Evolutionary conservation across 176 grass and related monocot genomes (phyloP).

Genomic region (Phoenix roebelenii): DNA sequence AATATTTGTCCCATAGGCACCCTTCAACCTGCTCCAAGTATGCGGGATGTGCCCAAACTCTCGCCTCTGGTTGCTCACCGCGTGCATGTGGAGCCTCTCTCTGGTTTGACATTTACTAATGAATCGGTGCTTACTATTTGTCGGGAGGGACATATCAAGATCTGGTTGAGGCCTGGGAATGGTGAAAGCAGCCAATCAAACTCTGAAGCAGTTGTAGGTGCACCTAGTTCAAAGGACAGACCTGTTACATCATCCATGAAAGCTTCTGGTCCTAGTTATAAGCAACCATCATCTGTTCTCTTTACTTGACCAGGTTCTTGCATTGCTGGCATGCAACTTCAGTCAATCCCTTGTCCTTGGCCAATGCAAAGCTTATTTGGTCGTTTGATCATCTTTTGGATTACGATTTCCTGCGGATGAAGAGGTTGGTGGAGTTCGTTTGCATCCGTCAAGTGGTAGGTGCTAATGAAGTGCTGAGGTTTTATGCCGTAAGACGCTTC

Average conservation of each 20-base stretch:
- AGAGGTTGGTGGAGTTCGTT: no score
- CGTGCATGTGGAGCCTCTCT: slow-evolving; percentile 63
- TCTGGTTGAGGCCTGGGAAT: slow-evolving; percentile 52
- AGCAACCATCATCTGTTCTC: slow-evolving; percentile 26
- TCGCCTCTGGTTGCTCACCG: slow-evolving; percentile 67
- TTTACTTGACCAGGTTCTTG: neutral
- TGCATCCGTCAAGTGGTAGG: neutral
- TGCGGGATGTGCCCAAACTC: slow-evolving; percentile 81
- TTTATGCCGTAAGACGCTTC: neutral
- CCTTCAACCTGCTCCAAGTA: slow-evolving; percentile 79
- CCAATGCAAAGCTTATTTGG: neutral
- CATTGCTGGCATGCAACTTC: neutral
- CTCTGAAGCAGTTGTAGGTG: slow-evolving; percentile 33
- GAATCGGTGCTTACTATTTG: slow-evolving; percentile 70
- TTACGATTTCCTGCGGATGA: neutral
- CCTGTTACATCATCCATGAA: slow-evolving; percentile 31
- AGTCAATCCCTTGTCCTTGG: neutral
- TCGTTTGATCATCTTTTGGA: neutral
- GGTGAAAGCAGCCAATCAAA: slow-evolving; percentile 31
- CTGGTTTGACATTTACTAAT: slow-evolving; percentile 63
- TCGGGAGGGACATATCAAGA: slow-evolving; percentile 72
- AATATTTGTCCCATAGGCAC: slow-evolving; percentile 54
- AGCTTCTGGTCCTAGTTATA: slow-evolving; percentile 31
- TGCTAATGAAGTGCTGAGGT: neutral
- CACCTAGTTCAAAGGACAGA: slow-evolving; percentile 48